Percentiles rank a stretch among this genome's conserved stretches.
These are phyloP conservation scores for Colletotrichum euphorbiae DNA, from an alignment of 2,329 filamentous ascomycete genomes.

Conservation along the genomic window DNA sequence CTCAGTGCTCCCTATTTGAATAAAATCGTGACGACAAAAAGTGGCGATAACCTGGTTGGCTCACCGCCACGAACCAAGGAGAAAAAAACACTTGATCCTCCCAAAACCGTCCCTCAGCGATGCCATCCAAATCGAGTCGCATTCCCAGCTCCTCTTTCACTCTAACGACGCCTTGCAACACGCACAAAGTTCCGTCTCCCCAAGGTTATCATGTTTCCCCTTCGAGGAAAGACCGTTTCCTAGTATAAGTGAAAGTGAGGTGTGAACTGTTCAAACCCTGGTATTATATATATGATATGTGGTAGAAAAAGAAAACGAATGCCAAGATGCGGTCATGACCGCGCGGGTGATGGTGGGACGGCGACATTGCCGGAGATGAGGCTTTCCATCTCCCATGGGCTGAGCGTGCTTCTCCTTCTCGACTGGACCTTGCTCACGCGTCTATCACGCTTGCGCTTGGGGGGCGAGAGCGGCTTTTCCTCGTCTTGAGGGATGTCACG, in stretches of 20 bases:
- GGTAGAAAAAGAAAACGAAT: background rate
- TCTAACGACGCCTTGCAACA: slow-evolving; percentile 8
- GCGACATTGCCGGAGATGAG: slow-evolving; percentile 61
- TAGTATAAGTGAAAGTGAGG: slow-evolving; percentile 7
- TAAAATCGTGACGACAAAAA: background rate
- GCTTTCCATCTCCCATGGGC: slow-evolving; percentile 78
- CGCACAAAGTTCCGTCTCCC: background rate
- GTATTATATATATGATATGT: slow-evolving; percentile 7
- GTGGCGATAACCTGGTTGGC: too few species aligned
- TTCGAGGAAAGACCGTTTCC: background rate
- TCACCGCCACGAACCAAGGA: background rate
- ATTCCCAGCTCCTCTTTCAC: background rate
- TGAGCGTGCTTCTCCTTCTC: slow-evolving; percentile 79
- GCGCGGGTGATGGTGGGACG: slow-evolving; percentile 39
- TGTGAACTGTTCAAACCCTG: background rate
- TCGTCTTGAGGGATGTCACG: slow-evolving; percentile 43
- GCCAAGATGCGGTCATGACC: background rate
- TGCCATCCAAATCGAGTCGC: background rate
- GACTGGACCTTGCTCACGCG: slow-evolving; percentile 67
- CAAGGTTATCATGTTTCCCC: slow-evolving; percentile 1
- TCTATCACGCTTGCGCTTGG: slow-evolving; percentile 63
- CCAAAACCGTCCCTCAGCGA: background rate
- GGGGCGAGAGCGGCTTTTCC: slow-evolving; percentile 41
- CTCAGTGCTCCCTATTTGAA: slow-evolving; percentile 6
- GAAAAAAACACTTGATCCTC: background rate